Percentiles rank a stretch among this genome's conserved stretches.
Conservation (phyloP, 176 grass and related monocot species). For the Eleusine indica region DNA sequence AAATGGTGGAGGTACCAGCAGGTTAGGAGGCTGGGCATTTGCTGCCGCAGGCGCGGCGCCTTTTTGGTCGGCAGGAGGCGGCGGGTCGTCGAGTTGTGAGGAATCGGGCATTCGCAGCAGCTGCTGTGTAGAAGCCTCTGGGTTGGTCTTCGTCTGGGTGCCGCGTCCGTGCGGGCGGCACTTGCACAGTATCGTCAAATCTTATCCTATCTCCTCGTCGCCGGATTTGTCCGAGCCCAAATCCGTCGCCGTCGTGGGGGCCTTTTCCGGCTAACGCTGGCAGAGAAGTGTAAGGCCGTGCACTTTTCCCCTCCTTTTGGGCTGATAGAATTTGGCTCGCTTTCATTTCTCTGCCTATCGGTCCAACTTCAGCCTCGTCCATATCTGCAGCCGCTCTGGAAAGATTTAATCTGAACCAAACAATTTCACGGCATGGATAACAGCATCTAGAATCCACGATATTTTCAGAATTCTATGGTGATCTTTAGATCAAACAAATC, state of each 20-base stretch:
- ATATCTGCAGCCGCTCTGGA: background rate
- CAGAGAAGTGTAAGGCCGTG: background rate
- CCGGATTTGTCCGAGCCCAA: conserved; percentile 19
- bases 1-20: background rate
- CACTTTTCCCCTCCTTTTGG: background rate
- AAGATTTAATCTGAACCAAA: background rate
- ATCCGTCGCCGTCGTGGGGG: conserved; percentile 13
- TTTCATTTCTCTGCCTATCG: background rate
- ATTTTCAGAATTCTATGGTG: background rate
- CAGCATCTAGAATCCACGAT: background rate
- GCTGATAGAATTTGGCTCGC: background rate
- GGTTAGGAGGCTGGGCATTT: conserved; percentile 41
- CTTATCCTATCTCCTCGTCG: conserved; percentile 26
- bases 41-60: background rate
- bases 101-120: conserved; percentile 48
- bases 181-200: background rate
- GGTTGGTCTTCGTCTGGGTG: background rate
- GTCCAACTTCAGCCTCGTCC: background rate
- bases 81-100: background rate
- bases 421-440: background rate
- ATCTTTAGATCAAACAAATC: background rate
- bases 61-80: conserved; percentile 4
- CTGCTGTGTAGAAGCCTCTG: conserved; percentile 16
- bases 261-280: background rate
- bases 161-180: background rate